Conservation (phyloP, 1,284 basidiomycete genomes). For the Rhodotorula glutinis region DNA sequence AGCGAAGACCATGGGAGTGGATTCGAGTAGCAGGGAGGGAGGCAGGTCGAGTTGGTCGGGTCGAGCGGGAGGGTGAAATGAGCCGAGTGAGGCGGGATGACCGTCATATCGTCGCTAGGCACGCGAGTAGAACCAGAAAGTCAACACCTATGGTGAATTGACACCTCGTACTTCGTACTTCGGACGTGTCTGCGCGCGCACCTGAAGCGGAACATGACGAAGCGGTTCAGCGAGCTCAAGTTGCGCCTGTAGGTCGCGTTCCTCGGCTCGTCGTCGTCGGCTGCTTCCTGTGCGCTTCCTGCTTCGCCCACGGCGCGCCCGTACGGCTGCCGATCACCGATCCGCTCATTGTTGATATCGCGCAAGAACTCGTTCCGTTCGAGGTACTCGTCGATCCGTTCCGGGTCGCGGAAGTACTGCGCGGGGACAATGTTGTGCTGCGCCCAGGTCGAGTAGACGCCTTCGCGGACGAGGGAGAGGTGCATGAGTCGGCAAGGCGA, state of each 20-base stretch:
- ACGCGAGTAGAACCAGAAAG: not conserved
- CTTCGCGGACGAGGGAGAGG: conserved; percentile 51
- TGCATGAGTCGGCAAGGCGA: conserved; percentile 31
- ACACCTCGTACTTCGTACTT: too few species aligned
- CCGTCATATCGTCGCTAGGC: conserved; percentile 65
- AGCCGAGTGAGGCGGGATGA: conserved; percentile 56
- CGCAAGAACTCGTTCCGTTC: conserved; percentile 66
- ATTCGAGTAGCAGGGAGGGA: conserved; percentile 47
- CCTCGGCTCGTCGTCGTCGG: conserved; percentile 43
- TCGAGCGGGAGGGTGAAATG: conserved; percentile 43
- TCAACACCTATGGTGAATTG: not conserved
- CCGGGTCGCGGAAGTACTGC: conserved; percentile 88
- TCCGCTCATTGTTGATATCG: conserved; percentile 68
- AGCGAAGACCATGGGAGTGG: conserved; percentile 68
- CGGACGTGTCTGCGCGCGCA: too few species aligned
- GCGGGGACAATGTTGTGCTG: conserved; percentile 79
- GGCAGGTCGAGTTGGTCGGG: conserved; percentile 19
- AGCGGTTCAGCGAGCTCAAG: conserved; percentile 47
- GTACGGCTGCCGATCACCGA: conserved; percentile 27
- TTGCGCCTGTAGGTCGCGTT: conserved; percentile 64
- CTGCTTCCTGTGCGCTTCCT: too few species aligned
- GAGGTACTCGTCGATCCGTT: conserved; percentile 68
- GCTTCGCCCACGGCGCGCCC: not conserved
- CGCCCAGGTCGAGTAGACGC: conserved; percentile 78
- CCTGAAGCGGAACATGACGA: conserved; percentile 51